Evolutionary conservation across 768 basidiomycete species (phyloP).

Genomic region (Mycena galericulata): DNA sequence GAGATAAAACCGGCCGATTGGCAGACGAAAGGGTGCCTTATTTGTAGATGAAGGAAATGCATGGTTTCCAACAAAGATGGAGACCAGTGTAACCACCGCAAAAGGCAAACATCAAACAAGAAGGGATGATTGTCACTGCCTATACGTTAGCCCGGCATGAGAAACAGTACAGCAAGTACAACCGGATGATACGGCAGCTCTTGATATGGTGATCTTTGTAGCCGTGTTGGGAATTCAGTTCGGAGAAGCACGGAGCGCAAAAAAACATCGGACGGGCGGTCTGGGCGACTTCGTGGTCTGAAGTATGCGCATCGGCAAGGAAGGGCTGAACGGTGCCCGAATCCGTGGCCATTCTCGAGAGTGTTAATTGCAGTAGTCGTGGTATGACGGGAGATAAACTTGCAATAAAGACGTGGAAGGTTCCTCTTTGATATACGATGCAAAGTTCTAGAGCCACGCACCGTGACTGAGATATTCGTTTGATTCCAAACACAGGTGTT

Average conservation of each 20-base stretch:
- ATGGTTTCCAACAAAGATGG: too few species aligned
- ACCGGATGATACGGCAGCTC: neutral
- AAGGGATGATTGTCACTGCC: slow-evolving; percentile 3
- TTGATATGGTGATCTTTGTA: neutral
- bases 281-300: neutral
- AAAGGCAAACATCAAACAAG: neutral
- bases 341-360: too few species aligned
- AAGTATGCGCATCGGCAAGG: neutral
- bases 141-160: neutral
- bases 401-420: neutral
- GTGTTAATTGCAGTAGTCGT: too few species aligned
- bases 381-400: neutral
- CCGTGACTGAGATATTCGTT: too few species aligned
- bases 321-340: slow-evolving; percentile 10
- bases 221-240: neutral
- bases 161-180: too few species aligned
- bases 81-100: neutral
- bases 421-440: too few species aligned
- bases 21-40: slow-evolving; percentile 3
- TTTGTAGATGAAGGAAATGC: neutral
- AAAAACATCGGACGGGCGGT: neutral
- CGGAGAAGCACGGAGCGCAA: slow-evolving; percentile 8
- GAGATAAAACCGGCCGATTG: neutral
- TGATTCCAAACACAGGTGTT: too few species aligned
- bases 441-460: too few species aligned